A percentile compares a stretch with the other conserved stretches of the same genome.
Conservation (phyloP, 805 yeast genomes). For the Pichia phayaonensis region DNA sequence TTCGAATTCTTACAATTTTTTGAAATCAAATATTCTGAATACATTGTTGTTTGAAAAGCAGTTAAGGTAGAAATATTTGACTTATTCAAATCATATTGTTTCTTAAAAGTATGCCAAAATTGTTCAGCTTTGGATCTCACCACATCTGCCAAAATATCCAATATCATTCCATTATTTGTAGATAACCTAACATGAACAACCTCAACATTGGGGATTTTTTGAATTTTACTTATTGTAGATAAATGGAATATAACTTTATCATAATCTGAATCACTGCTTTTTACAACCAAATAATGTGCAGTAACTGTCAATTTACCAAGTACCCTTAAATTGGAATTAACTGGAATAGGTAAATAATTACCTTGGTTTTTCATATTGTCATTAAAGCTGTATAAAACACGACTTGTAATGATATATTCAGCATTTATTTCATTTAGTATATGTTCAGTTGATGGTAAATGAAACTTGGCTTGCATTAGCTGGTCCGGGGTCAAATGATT, state of each 20-base stretch:
- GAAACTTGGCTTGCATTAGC: constrained; percentile 55
- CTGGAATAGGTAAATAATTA: constrained; percentile 19
- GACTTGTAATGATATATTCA: constrained; percentile 7
- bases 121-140: constrained; percentile 69
- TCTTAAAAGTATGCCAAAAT: constrained; percentile 63
- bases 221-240: constrained; percentile 75
- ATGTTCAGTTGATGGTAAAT: constrained; percentile 63
- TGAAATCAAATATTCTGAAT: constrained; percentile 75
- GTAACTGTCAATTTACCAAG: constrained; percentile 63
- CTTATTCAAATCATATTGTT: constrained; percentile 37
- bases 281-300: constrained; percentile 66
- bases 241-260: constrained; percentile 64
- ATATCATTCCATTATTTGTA: constrained; percentile 55
- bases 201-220: constrained; percentile 70
- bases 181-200: constrained; percentile 71
- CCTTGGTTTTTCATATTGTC: constrained; percentile 1
- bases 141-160: constrained; percentile 72
- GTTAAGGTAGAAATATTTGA: constrained; percentile 54
- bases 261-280: constrained; percentile 59
- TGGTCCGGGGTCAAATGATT: constrained; percentile 59
- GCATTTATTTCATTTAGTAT: constrained; percentile 30
- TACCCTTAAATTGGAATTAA: constrained; percentile 1
- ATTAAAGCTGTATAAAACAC: constrained; percentile 6
- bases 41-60: constrained; percentile 61
- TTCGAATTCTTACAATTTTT: constrained; percentile 39